Evolutionary conservation across 179 eudicot species (phyloP), one percentile per base, ranked within the genome.

Genomic region (Patellifolia procumbens): DNA sequence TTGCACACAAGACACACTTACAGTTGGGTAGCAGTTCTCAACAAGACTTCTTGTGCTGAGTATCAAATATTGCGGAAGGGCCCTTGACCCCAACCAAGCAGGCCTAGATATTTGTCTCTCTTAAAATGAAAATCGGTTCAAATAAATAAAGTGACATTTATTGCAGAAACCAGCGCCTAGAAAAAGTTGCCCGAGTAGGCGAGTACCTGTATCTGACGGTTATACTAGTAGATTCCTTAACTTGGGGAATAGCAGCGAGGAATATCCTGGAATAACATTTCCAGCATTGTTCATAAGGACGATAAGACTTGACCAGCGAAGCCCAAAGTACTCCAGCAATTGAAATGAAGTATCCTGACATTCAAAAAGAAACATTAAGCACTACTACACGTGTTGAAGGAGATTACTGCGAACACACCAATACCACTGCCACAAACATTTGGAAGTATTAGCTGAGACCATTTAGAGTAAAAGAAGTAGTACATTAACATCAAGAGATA

Each of bases 271-370:
- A 83, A 88, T 77, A 66, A 89, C 84, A 55, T 79, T 81, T 56
- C 98, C 98, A 75, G 97, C 98, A 43, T 84, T 79, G 85, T 94
- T 94, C 76, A 94, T 74, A 77, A 94, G 97, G 78, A 89, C 89
- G 69, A 91, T 81, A 66, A n/a, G 98, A 94, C 85, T 88, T 89
- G 58, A 84, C 88, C 81, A 89, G 74, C 74, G 86, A 86, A 78
- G 97, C 91, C 98, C 98, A 94, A 53, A 92, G 89, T 59, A 94
- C 97, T 81, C 91, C 93, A 74, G 87, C 94, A 77, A 91, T 85
- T 71, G 98, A 82, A 69, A 85, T 85, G 70, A 88, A 83, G 84
- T 94, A 94, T 62, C 98, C 97, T 94, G 90, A 76, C 61, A 81
- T 67, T 51, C 51, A 66, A 39, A 77, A 48, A 72, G 20, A 19